Evolutionary conservation across 2,329 filamentous ascomycete genomes (phyloP).

Genomic region (Colletotrichum sp.): DNA sequence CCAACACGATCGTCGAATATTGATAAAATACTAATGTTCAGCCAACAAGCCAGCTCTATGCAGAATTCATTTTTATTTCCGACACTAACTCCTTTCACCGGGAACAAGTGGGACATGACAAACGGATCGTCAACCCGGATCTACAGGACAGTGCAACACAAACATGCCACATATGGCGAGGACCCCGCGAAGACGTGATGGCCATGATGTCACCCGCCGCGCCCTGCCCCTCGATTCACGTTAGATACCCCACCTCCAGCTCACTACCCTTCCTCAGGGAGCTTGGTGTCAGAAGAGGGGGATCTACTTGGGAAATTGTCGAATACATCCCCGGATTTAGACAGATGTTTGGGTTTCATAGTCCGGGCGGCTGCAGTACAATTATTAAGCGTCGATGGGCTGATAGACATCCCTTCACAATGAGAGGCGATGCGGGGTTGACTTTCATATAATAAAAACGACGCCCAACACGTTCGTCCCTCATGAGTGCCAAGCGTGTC

Average conservation of each 20-base stretch:
- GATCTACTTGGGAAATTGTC: neutral
- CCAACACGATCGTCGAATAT: neutral
- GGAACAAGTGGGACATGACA: neutral
- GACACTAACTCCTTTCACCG: neutral
- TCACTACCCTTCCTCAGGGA: neutral
- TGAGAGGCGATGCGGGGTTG: neutral
- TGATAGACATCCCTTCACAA: neutral
- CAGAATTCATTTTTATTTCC: neutral
- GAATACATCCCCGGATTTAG: neutral
- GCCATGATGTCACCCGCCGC: slow-evolving; percentile 4
- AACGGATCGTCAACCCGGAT: neutral
- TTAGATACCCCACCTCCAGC: neutral
- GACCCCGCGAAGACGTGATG: neutral
- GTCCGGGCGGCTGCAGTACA: neutral
- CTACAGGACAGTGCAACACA: neutral
- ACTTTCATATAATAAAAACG: neutral
- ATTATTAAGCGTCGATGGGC: slow-evolving; percentile 6
- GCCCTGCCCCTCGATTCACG: neutral
- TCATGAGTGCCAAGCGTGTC: neutral
- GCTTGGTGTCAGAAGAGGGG: neutral
- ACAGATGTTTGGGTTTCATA: neutral
- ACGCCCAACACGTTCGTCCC: neutral
- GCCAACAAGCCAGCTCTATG: neutral
- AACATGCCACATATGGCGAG: neutral
- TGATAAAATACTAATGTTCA: neutral